Evolutionary conservation across 345 rosid species (phyloP).

Genomic region (Cardiospermum halicacabum): DNA sequence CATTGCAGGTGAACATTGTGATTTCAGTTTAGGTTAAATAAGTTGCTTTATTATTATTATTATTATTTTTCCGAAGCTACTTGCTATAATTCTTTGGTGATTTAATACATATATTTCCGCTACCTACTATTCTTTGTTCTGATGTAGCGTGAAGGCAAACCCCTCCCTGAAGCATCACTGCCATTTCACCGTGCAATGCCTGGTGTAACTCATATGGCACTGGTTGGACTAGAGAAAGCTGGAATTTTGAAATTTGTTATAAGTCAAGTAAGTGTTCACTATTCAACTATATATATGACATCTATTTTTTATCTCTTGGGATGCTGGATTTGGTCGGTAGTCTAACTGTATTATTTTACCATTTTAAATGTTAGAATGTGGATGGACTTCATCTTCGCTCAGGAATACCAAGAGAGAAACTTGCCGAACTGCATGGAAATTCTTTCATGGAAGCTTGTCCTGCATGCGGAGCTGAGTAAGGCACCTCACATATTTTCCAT

Average conservation of each 20-base stretch:
- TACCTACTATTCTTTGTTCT: slow-evolving; percentile 14
- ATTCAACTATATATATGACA: neutral
- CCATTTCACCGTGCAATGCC: slow-evolving; percentile 99
- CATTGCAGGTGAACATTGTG: slow-evolving; percentile 60
- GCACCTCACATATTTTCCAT: neutral
- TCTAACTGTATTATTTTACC: neutral
- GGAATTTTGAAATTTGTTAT: slow-evolving; percentile 80
- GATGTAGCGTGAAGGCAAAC: slow-evolving; percentile 80
- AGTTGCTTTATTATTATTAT: too few relatives aligned
- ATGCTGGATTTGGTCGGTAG: slow-evolving; percentile 2
- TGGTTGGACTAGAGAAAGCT: slow-evolving; percentile 87
- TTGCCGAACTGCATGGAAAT: slow-evolving; percentile 90
- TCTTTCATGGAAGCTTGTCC: slow-evolving; percentile 92
- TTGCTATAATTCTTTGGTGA: neutral
- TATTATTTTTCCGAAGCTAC: neutral
- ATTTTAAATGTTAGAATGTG: slow-evolving; percentile 53
- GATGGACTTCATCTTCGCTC: slow-evolving; percentile 99
- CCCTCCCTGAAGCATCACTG: slow-evolving; percentile 84
- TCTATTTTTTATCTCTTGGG: neutral
- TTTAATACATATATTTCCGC: slow-evolving; percentile 7
- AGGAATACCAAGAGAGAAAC: slow-evolving; percentile 96
- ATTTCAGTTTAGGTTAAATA: slow-evolving; percentile 11
- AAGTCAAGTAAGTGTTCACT: slow-evolving; percentile 60
- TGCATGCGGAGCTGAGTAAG: slow-evolving; percentile 85
- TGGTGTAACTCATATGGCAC: slow-evolving; percentile 92